Conservation (phyloP, 306 rosid species). For the Cucurbita ficifolia region DNA sequence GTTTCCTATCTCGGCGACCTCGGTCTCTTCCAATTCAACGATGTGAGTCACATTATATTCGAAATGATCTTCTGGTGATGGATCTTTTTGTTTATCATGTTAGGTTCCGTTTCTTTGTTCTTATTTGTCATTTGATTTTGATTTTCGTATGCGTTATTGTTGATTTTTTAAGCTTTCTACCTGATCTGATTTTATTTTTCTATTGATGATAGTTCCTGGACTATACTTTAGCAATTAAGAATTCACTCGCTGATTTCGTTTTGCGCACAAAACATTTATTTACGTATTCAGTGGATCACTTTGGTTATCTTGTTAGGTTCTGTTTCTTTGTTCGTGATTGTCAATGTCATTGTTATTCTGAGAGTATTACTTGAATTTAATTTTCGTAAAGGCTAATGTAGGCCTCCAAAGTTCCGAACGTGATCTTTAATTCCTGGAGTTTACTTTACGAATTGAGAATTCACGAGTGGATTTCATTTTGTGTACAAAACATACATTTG, state of each 20-base stretch:
- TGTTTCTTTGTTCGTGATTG: not conserved
- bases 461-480: not conserved
- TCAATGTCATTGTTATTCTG: not conserved
- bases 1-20: constrained; percentile 65
- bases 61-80: not conserved
- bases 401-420: not conserved
- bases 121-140: not conserved
- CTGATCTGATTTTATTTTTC: not conserved
- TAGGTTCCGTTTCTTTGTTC: not conserved
- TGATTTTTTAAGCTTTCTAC: not conserved
- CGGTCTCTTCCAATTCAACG: constrained; percentile 75
- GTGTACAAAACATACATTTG: not conserved
- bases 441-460: not conserved
- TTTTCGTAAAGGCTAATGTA: not conserved
- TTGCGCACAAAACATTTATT: not conserved
- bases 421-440: not conserved
- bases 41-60: constrained; percentile 17
- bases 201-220: not conserved
- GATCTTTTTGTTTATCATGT: not conserved
- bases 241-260: not conserved
- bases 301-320: not conserved
- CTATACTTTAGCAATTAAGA: not conserved
- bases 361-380: not conserved
- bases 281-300: not conserved
- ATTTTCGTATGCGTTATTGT: not conserved